Evolutionary conservation across 163 green algal genomes (phyloP).

Genomic region (Volvox carteri): DNA sequence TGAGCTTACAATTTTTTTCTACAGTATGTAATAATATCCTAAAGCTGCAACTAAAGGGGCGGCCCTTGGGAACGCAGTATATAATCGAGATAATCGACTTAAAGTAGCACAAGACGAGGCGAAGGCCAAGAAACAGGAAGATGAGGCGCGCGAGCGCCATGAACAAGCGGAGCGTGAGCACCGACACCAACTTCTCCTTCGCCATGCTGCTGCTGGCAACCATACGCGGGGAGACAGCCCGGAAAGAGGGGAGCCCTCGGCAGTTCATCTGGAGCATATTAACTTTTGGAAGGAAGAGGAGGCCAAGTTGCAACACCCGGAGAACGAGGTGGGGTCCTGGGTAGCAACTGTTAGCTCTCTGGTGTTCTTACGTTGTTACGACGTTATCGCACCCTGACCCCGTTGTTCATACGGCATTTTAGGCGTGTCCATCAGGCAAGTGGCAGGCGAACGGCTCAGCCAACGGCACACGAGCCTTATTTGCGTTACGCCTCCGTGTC

Average conservation of each 20-base stretch:
- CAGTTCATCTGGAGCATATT: slow-evolving; percentile 69
- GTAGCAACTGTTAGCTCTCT: no score
- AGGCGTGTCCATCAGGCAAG: no score
- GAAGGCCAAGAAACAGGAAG: slow-evolving; percentile 70
- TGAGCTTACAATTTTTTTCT: slow-evolving; percentile 44
- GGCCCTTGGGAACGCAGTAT: slow-evolving; percentile 70
- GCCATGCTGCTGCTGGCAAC: slow-evolving; percentile 29
- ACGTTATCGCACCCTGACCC: no score
- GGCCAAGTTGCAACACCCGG: slow-evolving; percentile 65
- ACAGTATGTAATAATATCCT: background rate
- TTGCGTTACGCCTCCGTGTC: no score
- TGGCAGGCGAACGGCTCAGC: no score
- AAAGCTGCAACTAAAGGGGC: background rate
- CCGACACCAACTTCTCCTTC: slow-evolving; percentile 67
- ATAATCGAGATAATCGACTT: slow-evolving; percentile 85
- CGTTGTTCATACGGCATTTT: no score
- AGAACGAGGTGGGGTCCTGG: slow-evolving; percentile 63
- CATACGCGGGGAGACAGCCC: background rate
- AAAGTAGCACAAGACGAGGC: slow-evolving; percentile 88
- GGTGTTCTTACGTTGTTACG: no score
- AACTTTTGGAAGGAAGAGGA: slow-evolving; percentile 87
- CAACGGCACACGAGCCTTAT: no score
- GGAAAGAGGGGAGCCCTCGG: background rate
- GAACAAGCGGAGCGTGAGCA: slow-evolving; percentile 72
- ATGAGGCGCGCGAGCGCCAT: slow-evolving; percentile 64